Evolutionary conservation across 768 basidiomycete species (phyloP).

Genomic region (Suillus lakei): DNA sequence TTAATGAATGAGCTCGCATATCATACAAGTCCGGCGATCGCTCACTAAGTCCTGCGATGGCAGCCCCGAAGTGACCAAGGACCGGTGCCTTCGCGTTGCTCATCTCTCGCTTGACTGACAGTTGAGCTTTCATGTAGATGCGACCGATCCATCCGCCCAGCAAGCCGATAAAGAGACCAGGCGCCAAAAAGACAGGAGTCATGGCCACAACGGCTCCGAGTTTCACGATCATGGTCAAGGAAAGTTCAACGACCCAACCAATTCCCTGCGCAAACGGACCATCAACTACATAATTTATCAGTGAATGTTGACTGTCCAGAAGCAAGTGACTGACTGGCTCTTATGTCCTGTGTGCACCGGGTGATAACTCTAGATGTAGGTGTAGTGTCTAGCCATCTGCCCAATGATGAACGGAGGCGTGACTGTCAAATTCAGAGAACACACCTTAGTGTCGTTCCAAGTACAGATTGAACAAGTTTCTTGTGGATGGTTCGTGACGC

Average conservation of each 20-base stretch:
- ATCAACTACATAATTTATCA: conserved; percentile 34
- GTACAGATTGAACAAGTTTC: conserved; percentile 53
- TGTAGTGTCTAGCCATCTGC: conserved; percentile 54
- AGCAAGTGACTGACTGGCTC: conserved; percentile 22
- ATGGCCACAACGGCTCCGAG: conserved; percentile 41
- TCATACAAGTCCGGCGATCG: neutral
- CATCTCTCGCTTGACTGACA: conserved; percentile 61
- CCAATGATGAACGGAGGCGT: conserved; percentile 34
- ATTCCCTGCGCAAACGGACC: conserved; percentile 35
- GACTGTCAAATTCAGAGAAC: conserved; percentile 32
- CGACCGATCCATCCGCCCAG: conserved; percentile 50
- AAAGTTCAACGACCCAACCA: conserved; percentile 33
- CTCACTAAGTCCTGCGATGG: conserved; percentile 53
- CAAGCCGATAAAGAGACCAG: conserved; percentile 38
- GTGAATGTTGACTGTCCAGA: neutral
- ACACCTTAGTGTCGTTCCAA: conserved; percentile 67
- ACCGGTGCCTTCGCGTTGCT: conserved; percentile 54
- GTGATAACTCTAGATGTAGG: conserved; percentile 65
- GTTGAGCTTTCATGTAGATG: conserved; percentile 59
- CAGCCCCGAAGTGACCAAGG: conserved; percentile 55
- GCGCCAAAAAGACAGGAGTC: conserved; percentile 45
- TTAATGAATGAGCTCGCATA: neutral
- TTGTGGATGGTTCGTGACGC: conserved; percentile 61
- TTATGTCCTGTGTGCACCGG: conserved; percentile 70
- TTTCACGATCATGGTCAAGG: conserved; percentile 39